phyloP scores from a whole-genome alignment of 352 stramenopile species.

The Globisporangium abappressorium region DNA sequence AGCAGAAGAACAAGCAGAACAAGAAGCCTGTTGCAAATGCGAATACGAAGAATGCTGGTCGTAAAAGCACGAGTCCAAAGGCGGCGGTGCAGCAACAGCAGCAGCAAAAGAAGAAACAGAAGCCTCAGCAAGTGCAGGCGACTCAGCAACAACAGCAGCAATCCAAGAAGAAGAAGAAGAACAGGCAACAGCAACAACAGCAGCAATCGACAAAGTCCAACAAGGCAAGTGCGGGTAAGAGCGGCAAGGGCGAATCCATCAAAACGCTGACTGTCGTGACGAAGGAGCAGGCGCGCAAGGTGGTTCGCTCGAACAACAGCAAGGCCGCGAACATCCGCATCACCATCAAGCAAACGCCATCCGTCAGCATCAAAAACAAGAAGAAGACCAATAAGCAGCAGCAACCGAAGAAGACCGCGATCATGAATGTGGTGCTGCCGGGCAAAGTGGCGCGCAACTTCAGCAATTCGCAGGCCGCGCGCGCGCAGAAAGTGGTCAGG shows the following conservation, averaged over 20 bases:
- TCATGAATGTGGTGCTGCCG: constrained; percentile 17
- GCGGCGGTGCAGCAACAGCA: background rate
- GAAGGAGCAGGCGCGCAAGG: constrained; percentile 11
- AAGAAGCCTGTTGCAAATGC: constrained; percentile 16
- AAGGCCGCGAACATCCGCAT: constrained; percentile 40
- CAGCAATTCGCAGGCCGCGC: constrained; percentile 8
- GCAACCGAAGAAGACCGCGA: constrained; percentile 26
- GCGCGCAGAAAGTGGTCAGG: constrained; percentile 12
- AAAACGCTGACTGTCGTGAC: background rate
- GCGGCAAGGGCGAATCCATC: background rate
- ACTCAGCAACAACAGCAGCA: constrained; percentile 13
- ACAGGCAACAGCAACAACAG: constrained; percentile 11
- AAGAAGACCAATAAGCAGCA: constrained; percentile 26
- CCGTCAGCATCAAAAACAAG: constrained; percentile 7
- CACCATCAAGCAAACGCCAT: constrained; percentile 23
- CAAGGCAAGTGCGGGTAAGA: constrained; percentile 14
- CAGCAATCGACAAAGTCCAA: constrained; percentile 4
- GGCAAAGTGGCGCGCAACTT: constrained; percentile 16
- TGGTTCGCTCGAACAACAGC: constrained; percentile 26
- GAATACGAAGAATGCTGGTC: constrained; percentile 6
- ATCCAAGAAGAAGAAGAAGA: constrained; percentile 11
- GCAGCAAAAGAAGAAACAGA: constrained; percentile 10
- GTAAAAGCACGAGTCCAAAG: constrained; percentile 17
- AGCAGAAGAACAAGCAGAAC: constrained; percentile 17
- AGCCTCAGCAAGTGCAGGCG: constrained; percentile 5